Percentiles rank a stretch among this genome's conserved stretches.
Conservation (phyloP, 2,329 filamentous ascomycete species). For the Neurospora sp. region DNA sequence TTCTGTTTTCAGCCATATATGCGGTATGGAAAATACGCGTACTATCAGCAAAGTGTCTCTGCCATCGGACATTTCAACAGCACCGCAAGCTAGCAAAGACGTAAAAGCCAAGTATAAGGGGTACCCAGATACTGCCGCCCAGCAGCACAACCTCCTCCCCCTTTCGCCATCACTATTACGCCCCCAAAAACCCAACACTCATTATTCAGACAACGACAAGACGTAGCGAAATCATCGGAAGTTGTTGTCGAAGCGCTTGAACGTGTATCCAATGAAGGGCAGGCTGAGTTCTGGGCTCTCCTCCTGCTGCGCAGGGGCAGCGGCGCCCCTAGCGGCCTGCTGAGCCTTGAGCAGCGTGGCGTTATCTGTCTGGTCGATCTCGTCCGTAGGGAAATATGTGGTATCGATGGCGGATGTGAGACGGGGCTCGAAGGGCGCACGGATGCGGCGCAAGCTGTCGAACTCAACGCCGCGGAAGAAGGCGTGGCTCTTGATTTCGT, state of each 20-base stretch:
- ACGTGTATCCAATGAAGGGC: conserved; percentile 93
- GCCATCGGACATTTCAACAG: not conserved
- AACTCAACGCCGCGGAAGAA: conserved; percentile 98
- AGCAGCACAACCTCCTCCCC: not conserved
- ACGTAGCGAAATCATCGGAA: conserved; percentile 38
- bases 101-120: not conserved
- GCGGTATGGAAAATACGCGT: not conserved
- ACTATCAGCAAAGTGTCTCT: not conserved
- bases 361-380: conserved; percentile 94
- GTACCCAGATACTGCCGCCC: not conserved
- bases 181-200: not conserved
- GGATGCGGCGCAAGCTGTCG: conserved; percentile 82
- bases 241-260: conserved; percentile 86
- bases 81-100: not conserved
- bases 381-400: conserved; percentile 96
- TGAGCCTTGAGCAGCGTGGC: conserved; percentile 78
- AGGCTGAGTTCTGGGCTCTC: conserved; percentile 90
- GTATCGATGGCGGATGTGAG: conserved; percentile 90
- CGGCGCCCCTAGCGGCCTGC: conserved; percentile 58
- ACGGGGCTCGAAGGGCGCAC: conserved; percentile 91
- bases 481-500: conserved; percentile 84
- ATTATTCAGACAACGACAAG: conserved; percentile 1
- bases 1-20: not conserved
- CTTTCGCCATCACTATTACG: not conserved
- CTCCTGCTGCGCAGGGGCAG: conserved; percentile 39